Percentiles rank a stretch among this genome's conserved stretches.
These are phyloP conservation scores for Heritiera fomes DNA, from an alignment of 345 rosid genomes.

Conservation along the genomic window DNA sequence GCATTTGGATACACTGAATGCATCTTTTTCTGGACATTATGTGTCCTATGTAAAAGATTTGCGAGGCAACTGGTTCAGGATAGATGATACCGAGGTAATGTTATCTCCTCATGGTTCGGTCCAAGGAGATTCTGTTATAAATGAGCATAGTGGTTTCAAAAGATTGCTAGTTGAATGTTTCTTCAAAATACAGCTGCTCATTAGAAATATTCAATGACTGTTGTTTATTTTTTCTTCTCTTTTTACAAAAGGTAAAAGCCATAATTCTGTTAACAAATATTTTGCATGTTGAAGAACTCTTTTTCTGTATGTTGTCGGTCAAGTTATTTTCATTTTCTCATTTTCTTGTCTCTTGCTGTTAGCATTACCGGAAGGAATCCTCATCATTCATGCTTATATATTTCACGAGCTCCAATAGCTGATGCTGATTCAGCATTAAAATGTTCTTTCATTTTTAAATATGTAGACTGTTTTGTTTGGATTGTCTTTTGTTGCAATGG, in stretches of 20 bases:
- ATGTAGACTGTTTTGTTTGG: background rate
- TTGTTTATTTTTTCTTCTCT: background rate
- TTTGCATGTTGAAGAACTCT: background rate
- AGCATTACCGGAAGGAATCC: background rate
- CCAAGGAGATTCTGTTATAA: background rate
- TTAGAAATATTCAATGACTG: background rate
- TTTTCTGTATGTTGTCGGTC: background rate
- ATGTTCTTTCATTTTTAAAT: too few species aligned
- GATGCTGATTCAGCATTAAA: background rate
- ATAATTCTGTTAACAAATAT: background rate
- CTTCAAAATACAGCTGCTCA: background rate
- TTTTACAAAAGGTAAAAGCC: background rate
- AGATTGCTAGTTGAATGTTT: background rate
- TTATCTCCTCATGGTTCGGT: background rate
- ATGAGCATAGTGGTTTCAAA: background rate
- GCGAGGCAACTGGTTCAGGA: constrained; percentile 74
- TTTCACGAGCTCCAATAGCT: background rate
- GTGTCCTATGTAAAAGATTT: constrained; percentile 73
- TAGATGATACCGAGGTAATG: constrained; percentile 77
- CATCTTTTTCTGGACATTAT: constrained; percentile 83
- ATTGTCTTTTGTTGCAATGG: constrained; percentile 9
- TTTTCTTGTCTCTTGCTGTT: constrained; percentile 1
- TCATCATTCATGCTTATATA: background rate
- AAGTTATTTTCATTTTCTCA: background rate
- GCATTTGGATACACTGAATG: constrained; percentile 83